Base-by-base conservation (phyloP, 441 rosid species). In the Gossypium gossypioides region DNA sequence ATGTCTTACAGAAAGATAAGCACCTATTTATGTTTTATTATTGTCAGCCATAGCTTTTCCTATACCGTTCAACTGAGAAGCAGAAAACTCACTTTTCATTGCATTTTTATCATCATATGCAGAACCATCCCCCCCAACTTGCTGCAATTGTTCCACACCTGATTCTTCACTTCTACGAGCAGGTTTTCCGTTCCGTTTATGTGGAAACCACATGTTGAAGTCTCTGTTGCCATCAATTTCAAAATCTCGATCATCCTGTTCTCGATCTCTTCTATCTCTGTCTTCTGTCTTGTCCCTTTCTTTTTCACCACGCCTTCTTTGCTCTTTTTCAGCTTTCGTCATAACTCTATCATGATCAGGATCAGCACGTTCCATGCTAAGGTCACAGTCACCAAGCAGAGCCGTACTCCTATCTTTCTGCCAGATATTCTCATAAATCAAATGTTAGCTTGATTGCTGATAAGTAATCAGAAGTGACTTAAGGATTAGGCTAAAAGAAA, bases 221-320 rank as follows among this genome's bases (percentile, higher is more conserved):
- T 91, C 90, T 72, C 87, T 82, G 81, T 64, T 84, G 73, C 84
- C 84, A 77, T 88, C 89, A 66, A 83, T 84, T 65, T 89, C 91
- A 79, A 81, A 81, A 71, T 81, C 91, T 80, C 84, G 81, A 74
- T 80, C 90, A 78, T 84, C 92, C 57, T 61, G 80, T 27, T 86
- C 85, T 18, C 69, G 77, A 59, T 82, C 91, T 83, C 85, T 87
- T 85, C 81, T 78, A 75, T 87, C 91, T 80, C 83, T 79, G 15
- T 88, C 95, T 62, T 89, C 96, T 78, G 85, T 90, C 80, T 88
- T 84, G 57, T 88, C 93, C 74, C 76, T 88, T 67, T 79, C 96
- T 73, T 88, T 90, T 77, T 89, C 97, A 79, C 83, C 83, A 57
- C 81, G 91, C 74, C 87, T 85, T 57, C 88, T 68, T 52, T 85